Conservation (phyloP, 2,329 filamentous ascomycete species). For the Biscogniauxia marginata region DNA sequence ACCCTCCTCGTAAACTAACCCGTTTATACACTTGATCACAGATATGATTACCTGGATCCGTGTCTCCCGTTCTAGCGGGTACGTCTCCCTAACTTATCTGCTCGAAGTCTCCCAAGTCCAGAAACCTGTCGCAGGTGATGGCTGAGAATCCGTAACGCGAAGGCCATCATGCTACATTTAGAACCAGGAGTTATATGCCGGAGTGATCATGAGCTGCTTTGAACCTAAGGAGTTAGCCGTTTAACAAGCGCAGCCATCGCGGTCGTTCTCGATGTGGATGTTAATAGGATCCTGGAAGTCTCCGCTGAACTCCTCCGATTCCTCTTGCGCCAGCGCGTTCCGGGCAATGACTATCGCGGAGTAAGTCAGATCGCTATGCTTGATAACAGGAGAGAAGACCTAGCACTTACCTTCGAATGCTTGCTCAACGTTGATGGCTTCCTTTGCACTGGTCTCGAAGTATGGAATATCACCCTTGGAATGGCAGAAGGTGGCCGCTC, state of each 20-base stretch:
- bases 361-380: constrained; percentile 2
- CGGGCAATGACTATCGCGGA: constrained; percentile 78
- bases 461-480: constrained; percentile 97
- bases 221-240: neutral
- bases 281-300: constrained; percentile 98
- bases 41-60: no score
- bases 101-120: neutral
- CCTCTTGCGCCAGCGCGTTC: constrained; percentile 93
- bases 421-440: constrained; percentile 95
- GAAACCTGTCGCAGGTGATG: neutral
- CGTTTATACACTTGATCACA: neutral
- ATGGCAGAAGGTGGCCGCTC: constrained; percentile 96
- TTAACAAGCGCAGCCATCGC: constrained; percentile 91
- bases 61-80: neutral
- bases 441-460: constrained; percentile 98
- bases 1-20: neutral
- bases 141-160: neutral
- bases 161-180: neutral
- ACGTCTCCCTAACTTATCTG: neutral
- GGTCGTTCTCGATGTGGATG: constrained; percentile 92
- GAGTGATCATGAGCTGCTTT: neutral
- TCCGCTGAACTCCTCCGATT: constrained; percentile 94
- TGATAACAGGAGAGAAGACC: neutral
- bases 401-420: constrained; percentile 60
- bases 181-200: neutral